These are phyloP conservation scores for Apiospora hydei DNA, from an alignment of 2,329 filamentous ascomycete species.

Conservation along the genomic window DNA sequence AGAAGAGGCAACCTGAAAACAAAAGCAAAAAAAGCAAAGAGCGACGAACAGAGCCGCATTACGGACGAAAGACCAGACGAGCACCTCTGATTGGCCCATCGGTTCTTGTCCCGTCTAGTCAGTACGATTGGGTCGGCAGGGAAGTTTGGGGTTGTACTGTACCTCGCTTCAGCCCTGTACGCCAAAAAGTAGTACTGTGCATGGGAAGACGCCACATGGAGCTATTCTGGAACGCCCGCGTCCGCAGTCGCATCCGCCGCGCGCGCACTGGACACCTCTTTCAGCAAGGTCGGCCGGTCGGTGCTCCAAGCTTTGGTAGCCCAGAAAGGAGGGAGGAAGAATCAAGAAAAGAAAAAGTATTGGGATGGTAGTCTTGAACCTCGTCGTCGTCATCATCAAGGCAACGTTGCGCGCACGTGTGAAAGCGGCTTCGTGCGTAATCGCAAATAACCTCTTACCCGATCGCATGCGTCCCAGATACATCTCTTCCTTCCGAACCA, in stretches of 20 bases:
- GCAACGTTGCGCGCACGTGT: too few relatives aligned
- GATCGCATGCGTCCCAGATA: too few relatives aligned
- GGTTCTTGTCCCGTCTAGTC: background rate
- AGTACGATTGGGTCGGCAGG: background rate
- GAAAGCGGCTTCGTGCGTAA: too few relatives aligned
- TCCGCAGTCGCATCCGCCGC: too few relatives aligned
- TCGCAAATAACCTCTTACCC: too few relatives aligned
- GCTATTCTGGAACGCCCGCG: slow-evolving; percentile 2
- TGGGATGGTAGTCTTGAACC: too few relatives aligned
- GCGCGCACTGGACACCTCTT: too few relatives aligned
- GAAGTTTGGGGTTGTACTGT: too few relatives aligned
- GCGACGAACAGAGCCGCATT: slow-evolving; percentile 8
- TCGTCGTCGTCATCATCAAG: too few relatives aligned
- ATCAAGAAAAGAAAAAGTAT: too few relatives aligned
- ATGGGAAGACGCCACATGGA: background rate
- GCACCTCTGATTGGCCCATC: background rate
- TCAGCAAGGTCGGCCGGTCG: too few relatives aligned
- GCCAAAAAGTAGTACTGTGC: slow-evolving; percentile 3
- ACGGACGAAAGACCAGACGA: background rate
- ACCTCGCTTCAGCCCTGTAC: background rate
- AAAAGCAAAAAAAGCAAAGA: slow-evolving; percentile 31
- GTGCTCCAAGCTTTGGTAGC: background rate
- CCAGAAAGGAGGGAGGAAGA: background rate
- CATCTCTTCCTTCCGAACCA: too few relatives aligned
- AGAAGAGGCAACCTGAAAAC: background rate